Evolutionary conservation across 495 filamentous ascomycete species (phyloP).

Genomic region (Saxophila tyrrhenica): DNA sequence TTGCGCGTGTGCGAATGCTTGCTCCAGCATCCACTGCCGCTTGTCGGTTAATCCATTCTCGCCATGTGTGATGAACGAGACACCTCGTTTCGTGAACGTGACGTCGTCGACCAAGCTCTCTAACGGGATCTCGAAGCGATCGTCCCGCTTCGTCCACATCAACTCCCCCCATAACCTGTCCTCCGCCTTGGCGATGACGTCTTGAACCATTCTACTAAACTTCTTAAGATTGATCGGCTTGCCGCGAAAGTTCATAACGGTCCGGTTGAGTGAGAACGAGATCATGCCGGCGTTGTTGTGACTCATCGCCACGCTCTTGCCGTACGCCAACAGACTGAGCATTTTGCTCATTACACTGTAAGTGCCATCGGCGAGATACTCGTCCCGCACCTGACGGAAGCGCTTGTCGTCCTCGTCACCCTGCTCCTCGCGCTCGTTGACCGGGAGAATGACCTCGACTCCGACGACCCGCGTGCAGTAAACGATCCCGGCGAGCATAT

Average conservation of each 20-base stretch:
- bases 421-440: not conserved
- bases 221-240: not conserved
- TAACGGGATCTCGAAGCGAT: conserved; percentile 1
- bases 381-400: not conserved
- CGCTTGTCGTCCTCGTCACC: conserved; percentile 3
- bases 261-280: not conserved
- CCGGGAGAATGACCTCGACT: conserved; percentile 5
- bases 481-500: conserved; percentile 1
- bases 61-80: conserved; percentile 1
- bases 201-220: conserved; percentile 4
- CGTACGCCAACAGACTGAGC: conserved; percentile 3
- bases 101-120: not conserved
- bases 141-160: not conserved
- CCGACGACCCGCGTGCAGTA: conserved; percentile 2
- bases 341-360: conserved; percentile 3
- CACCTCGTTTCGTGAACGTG: conserved; percentile 2
- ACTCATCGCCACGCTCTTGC: conserved; percentile 1
- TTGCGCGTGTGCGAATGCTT: not conserved
- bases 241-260: not conserved
- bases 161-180: not conserved
- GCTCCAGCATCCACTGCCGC: conserved; percentile 1
- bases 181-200: not conserved
- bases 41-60: not conserved
- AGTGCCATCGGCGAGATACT: not conserved
- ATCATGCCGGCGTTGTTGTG: not conserved